Base-by-base conservation (phyloP, 805 yeast genomes). In the Starmerella floricola region DNA sequence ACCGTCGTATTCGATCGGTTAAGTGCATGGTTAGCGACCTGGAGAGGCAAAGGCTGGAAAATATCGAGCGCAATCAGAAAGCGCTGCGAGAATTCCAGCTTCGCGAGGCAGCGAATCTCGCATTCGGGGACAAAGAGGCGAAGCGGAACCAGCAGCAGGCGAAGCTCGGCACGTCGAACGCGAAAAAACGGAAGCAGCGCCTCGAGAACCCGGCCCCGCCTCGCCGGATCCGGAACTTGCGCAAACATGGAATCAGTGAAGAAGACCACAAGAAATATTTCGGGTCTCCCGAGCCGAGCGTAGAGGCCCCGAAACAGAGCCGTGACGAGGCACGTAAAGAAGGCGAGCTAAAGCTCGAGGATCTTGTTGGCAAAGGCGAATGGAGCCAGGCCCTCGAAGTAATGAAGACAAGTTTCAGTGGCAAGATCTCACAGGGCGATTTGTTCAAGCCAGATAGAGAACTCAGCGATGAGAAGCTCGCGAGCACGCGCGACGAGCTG, bases 1-100 rank as follows among this genome's bases (percentile, higher is more conserved):
- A n/a, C n/a, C n/a, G n/a, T n/a, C n/a, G 8, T 6, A 8, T 6
- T 8, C 8, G 17, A 30, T 16, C 17, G 10, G 26, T 23, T 10
- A 10, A 23, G 26, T 23, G 10, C 26, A 56, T 55, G 56, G 51
- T 55, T 31, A 53, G 59, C 29, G 62, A 57, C 18, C 45, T 61
- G 26, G 65, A 61, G 41, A 48, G 48, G 30, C 54, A 56, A 46
- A 40, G 65, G 21, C 52, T 42, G 34, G 61, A 55, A 29, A 61
- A 61, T 56, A 91, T 88, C 46, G 82, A 76, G 49, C 68, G 97
- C 38, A 91, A 88, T 61, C 76, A 77, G 58, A 82, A 76, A 50
- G 69, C 87, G 19, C 65, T 88, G 40, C 69, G 74, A 51, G 75
- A 79, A 50, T 67, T 88, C 49, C 80, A 85, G 49, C 65, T 88